A percentile compares a stretch with the other conserved stretches of the same genome.
Conservation (phyloP, 345 rosid genomes). For the Theobroma cacao region DNA sequence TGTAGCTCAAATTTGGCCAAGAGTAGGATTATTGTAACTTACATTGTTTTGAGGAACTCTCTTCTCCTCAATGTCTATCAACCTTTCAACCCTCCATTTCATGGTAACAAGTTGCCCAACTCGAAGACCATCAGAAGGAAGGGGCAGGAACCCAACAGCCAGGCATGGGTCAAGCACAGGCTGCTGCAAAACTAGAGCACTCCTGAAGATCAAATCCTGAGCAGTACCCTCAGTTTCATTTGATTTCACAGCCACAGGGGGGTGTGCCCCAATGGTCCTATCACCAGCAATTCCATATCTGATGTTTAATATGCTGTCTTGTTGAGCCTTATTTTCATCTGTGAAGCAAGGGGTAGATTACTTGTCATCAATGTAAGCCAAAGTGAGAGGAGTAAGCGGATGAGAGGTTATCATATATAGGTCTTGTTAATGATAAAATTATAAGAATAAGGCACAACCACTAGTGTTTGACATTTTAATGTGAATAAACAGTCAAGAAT, state of each 20-base stretch:
- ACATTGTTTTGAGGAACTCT: slow-evolving; percentile 38
- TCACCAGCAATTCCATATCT: slow-evolving; percentile 73
- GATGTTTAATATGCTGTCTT: slow-evolving; percentile 77
- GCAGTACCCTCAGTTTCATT: slow-evolving; percentile 33
- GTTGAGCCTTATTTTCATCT: slow-evolving; percentile 44
- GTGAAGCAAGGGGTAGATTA: slow-evolving; percentile 23
- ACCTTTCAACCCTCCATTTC: slow-evolving; percentile 92
- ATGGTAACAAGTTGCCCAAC: slow-evolving; percentile 83
- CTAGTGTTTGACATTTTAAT: not conserved
- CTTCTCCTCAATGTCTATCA: slow-evolving; percentile 54
- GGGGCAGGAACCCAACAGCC: slow-evolving; percentile 89
- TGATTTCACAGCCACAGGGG: slow-evolving; percentile 51
- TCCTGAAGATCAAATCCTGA: slow-evolving; percentile 72
- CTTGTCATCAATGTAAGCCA: not conserved
- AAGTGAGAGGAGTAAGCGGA: too few species aligned
- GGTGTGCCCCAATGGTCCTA: slow-evolving; percentile 81
- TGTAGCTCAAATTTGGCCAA: not conserved
- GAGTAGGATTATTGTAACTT: slow-evolving; percentile 31
- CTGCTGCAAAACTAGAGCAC: slow-evolving; percentile 71
- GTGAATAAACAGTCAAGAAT: not conserved
- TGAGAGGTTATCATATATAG: not conserved
- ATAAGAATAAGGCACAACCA: not conserved
- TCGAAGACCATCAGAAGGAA: slow-evolving; percentile 75
- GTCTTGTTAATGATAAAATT: not conserved
- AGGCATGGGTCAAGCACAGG: slow-evolving; percentile 94